Evolutionary conservation across 2,329 filamentous ascomycete species (phyloP).

Genomic region (Trichoderma endophyticum): DNA sequence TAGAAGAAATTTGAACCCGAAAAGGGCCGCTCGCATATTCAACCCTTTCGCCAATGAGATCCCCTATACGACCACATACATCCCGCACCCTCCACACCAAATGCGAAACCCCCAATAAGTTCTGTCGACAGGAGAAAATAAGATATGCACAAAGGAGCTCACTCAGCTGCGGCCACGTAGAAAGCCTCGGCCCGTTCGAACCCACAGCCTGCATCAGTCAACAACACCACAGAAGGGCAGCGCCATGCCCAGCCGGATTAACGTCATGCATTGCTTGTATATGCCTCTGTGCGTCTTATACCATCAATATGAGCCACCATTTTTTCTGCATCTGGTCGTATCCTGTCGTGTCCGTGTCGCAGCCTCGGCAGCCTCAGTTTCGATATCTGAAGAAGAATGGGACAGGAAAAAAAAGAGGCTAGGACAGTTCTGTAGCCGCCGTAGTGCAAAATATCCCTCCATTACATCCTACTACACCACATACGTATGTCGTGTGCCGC

Average conservation of each 20-base stretch:
- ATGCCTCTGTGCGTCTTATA: background rate
- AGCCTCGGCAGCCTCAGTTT: background rate
- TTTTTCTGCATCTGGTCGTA: background rate
- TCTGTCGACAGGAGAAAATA: background rate
- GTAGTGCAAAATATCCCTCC: background rate
- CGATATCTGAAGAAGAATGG: background rate
- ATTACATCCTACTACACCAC: background rate
- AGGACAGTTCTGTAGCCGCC: background rate
- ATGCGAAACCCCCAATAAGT: background rate
- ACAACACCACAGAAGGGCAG: background rate
- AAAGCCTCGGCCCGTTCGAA: background rate
- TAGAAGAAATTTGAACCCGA: background rate
- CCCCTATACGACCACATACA: background rate
- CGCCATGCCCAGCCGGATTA: background rate
- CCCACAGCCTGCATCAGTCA: background rate
- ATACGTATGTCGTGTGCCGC: background rate
- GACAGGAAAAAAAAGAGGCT: background rate
- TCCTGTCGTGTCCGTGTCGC: background rate
- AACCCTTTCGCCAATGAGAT: background rate
- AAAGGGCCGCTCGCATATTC: background rate
- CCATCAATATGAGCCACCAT: background rate
- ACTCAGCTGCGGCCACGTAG: conserved; percentile 14
- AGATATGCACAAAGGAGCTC: background rate
- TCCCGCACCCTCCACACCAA: background rate
- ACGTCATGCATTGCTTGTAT: background rate